These are phyloP conservation scores for Middelhovenomyces tepae DNA, from an alignment of 805 yeast genomes.

Conservation along the genomic window DNA sequence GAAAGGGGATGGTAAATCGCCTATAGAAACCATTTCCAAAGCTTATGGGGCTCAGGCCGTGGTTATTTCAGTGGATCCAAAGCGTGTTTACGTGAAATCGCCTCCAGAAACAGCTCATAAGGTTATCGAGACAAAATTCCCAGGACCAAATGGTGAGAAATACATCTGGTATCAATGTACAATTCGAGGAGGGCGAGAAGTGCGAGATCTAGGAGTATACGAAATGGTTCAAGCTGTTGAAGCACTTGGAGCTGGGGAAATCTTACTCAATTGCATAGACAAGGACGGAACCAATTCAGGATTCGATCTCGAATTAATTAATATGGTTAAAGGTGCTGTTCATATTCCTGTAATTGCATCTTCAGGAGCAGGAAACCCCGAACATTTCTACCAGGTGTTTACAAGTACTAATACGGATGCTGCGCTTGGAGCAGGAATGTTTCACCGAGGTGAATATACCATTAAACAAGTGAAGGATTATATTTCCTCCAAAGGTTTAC, in stretches of 20 bases:
- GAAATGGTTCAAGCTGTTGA: constrained; percentile 88
- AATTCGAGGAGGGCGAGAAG: constrained; percentile 91
- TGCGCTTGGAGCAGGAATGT: constrained; percentile 97
- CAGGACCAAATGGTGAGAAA: constrained; percentile 84
- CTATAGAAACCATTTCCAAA: constrained; percentile 86
- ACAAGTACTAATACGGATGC: constrained; percentile 81
- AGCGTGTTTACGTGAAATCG: constrained; percentile 61
- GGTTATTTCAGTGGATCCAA: constrained; percentile 97
- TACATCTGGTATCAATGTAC: constrained; percentile 95
- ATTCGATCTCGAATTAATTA: constrained; percentile 76
- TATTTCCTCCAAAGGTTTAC: too few species aligned
- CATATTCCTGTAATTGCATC: constrained; percentile 93
- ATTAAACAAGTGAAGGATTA: constrained; percentile 78
- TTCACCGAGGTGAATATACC: constrained; percentile 89
- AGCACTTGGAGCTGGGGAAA: constrained; percentile 92
- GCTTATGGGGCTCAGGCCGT: constrained; percentile 97
- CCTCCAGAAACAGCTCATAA: constrained; percentile 56
- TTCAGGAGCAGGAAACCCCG: constrained; percentile 93
- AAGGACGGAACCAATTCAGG: constrained; percentile 97
- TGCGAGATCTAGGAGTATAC: constrained; percentile 80
- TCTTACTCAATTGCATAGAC: constrained; percentile 87
- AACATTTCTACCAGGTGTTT: constrained; percentile 85
- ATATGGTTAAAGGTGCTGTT: constrained; percentile 68
- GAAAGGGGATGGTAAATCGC: constrained; percentile 61
- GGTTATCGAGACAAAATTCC: constrained; percentile 49